phyloP scores from a whole-genome alignment of 1,284 basidiomycete genomes.

The Apiotrichum mycotoxinovorans region DNA sequence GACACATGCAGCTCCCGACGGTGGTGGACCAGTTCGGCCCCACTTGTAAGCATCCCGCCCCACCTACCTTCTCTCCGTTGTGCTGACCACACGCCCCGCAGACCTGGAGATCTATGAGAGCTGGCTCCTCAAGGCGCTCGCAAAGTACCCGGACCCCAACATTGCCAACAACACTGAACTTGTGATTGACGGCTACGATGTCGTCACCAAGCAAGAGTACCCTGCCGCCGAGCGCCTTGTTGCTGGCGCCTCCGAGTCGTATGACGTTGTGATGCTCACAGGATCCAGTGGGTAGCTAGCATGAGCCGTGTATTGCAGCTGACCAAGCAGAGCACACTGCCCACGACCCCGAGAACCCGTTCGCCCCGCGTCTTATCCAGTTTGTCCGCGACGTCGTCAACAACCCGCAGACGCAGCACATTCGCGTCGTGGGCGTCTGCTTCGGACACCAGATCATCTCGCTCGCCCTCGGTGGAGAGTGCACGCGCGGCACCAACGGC shows the following conservation, averaged over 20 bases:
- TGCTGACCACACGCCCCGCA: constrained; percentile 10
- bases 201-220: constrained; percentile 50
- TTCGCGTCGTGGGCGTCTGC: constrained; percentile 51
- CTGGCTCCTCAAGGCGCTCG: constrained; percentile 45
- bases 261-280: constrained; percentile 55
- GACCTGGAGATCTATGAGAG: constrained; percentile 49
- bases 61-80: not conserved
- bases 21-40: constrained; percentile 43
- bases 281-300: constrained; percentile 50
- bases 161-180: constrained; percentile 36
- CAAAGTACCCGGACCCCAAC: constrained; percentile 31
- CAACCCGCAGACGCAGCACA: constrained; percentile 26
- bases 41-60: constrained; percentile 31
- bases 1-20: constrained; percentile 27
- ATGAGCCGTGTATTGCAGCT: not conserved
- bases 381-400: constrained; percentile 35
- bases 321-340: constrained; percentile 39
- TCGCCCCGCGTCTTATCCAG: constrained; percentile 34
- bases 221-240: constrained; percentile 49
- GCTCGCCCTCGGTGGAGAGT: constrained; percentile 52
- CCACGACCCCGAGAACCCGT: constrained; percentile 33
- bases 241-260: constrained; percentile 35
- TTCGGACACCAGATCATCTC: constrained; percentile 57
- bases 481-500: constrained; percentile 50
- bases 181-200: constrained; percentile 54